These are phyloP conservation scores for Trichocomaceae sp. DNA, from an alignment of 2,329 filamentous ascomycete genomes.

Conservation along the genomic window DNA sequence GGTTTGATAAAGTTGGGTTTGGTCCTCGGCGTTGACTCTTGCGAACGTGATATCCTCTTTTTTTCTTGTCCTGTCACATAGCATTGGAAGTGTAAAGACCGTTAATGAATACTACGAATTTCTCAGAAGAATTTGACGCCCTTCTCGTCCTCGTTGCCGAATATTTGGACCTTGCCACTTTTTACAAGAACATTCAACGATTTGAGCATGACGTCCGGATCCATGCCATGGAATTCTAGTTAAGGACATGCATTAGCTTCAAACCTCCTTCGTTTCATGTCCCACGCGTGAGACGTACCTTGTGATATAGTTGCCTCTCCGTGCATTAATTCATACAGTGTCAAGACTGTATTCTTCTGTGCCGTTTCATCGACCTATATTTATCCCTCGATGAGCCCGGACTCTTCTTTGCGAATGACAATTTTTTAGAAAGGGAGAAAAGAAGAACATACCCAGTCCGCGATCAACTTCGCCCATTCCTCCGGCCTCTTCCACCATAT, in stretches of 20 bases:
- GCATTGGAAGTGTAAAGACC: not conserved
- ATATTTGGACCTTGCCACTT: constrained; percentile 85
- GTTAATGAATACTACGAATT: not conserved
- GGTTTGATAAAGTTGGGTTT: constrained; percentile 1
- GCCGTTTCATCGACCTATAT: constrained; percentile 66
- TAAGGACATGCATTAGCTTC: constrained; percentile 3
- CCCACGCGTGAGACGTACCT: constrained; percentile 42
- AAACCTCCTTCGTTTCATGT: no score
- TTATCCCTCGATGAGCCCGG: not conserved
- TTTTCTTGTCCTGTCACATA: constrained; percentile 10
- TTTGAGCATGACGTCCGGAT: constrained; percentile 70
- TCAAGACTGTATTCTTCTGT: constrained; percentile 82
- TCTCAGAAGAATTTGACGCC: constrained; percentile 94
- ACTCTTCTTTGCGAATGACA: not conserved
- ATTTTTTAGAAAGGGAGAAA: not conserved
- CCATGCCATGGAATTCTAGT: constrained; percentile 83
- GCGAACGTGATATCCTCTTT: not conserved
- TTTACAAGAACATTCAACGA: constrained; percentile 77
- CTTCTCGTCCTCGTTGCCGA: constrained; percentile 78
- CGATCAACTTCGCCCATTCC: constrained; percentile 79
- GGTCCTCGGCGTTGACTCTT: constrained; percentile 2
- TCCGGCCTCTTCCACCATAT: constrained; percentile 81
- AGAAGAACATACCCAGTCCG: constrained; percentile 54
- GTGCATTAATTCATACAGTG: constrained; percentile 82
- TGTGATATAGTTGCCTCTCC: constrained; percentile 71